A percentile compares a stretch with the other conserved stretches of the same genome.
Evolutionary conservation across 495 filamentous ascomycete genomes (phyloP).

Genomic region (Penicillium atrosanguineum): DNA sequence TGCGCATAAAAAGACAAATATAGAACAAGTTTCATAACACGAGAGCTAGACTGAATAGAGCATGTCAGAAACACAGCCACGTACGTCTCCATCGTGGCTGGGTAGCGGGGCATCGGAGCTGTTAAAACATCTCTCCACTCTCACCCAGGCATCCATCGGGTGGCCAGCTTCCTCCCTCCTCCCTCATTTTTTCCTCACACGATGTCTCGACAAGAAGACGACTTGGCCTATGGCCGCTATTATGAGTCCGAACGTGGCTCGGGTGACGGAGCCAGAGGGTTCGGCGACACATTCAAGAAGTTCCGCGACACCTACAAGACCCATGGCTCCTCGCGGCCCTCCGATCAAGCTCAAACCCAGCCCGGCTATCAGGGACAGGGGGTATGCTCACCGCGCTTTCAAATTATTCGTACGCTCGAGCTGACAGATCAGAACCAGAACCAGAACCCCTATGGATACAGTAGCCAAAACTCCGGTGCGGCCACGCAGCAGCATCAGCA

Average conservation of each 20-base stretch:
- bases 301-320: conserved; percentile 43
- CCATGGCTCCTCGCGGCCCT: conserved; percentile 21
- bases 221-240: conserved; percentile 59
- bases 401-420: conserved; percentile 2
- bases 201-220: conserved; percentile 46
- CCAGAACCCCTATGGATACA: conserved; percentile 15
- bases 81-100: conserved; percentile 21
- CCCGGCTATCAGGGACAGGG: conserved; percentile 15
- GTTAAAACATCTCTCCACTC: conserved; percentile 18
- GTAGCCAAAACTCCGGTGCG: conserved; percentile 4
- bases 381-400: background rate
- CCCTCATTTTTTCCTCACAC: background rate
- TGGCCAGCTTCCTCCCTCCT: conserved; percentile 7
- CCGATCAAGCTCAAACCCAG: conserved; percentile 19
- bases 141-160: conserved; percentile 4
- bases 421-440: conserved; percentile 18
- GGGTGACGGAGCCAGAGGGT: conserved; percentile 42
- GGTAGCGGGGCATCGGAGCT: conserved; percentile 23
- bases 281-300: conserved; percentile 54
- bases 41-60: background rate
- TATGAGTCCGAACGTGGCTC: conserved; percentile 33
- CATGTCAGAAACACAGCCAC: conserved; percentile 17
- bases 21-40: background rate
- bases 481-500: conserved; percentile 3
- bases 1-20: background rate